Evolutionary conservation across 2,329 filamentous ascomycete genomes (phyloP).

Genomic region (Cladosporium sp.): DNA sequence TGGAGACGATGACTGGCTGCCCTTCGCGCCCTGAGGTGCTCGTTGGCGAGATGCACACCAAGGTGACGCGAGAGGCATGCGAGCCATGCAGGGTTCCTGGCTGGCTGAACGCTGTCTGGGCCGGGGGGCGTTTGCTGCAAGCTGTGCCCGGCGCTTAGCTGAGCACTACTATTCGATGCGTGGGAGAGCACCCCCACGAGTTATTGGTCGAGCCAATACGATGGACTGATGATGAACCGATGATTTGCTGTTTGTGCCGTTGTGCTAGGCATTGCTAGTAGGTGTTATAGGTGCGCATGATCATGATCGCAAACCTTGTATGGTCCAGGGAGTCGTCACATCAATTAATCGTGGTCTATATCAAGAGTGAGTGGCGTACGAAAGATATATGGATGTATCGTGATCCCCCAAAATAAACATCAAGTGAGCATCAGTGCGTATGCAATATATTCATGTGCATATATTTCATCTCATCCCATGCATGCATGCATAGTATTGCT

Average conservation of each 20-base stretch:
- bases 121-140: neutral
- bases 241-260: neutral
- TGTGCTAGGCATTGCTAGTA: neutral
- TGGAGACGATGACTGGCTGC: constrained; percentile 23
- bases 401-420: neutral
- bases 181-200: neutral
- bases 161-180: constrained; percentile 4
- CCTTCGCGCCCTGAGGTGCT: constrained; percentile 19
- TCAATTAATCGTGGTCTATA: neutral
- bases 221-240: constrained; percentile 2
- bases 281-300: constrained; percentile 2
- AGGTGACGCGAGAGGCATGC: constrained; percentile 9
- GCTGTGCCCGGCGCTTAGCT: constrained; percentile 19
- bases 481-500: neutral
- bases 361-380: neutral
- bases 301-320: neutral
- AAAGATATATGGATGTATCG: neutral
- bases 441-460: neutral
- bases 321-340: neutral
- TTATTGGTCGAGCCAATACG: neutral
- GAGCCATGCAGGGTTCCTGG: constrained; percentile 7
- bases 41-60: constrained; percentile 8
- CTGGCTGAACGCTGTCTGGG: constrained; percentile 3
- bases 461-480: neutral
- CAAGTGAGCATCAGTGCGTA: neutral